phyloP scores from a whole-genome alignment of 805 yeast genomes.

The Metschnikowia proteae region DNA sequence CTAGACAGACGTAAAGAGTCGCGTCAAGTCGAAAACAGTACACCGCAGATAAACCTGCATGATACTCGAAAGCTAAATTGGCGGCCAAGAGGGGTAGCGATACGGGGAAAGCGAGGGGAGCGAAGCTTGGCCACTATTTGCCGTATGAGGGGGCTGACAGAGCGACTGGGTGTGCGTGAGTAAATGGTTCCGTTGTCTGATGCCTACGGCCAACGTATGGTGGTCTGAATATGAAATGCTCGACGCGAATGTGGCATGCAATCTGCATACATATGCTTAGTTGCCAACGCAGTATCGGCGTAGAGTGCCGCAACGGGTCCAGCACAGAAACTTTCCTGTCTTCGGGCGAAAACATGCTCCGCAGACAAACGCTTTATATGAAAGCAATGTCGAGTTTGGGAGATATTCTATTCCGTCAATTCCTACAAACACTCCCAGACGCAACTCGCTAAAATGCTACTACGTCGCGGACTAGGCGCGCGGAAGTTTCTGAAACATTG shows the following conservation, averaged over 20 bases:
- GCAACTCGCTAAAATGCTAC: neutral
- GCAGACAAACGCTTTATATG: no score
- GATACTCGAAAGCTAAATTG: neutral
- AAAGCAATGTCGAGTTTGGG: neutral
- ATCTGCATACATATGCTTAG: neutral
- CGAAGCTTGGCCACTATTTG: neutral
- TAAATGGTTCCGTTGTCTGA: neutral
- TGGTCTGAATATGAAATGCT: neutral
- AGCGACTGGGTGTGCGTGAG: no score
- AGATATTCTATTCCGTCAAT: neutral
- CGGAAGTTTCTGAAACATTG: neutral
- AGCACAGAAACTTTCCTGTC: no score
- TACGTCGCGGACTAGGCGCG: neutral
- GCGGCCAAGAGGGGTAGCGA: constrained; percentile 1
- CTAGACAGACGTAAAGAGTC: neutral
- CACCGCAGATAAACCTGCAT: constrained; percentile 3
- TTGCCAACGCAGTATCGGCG: neutral
- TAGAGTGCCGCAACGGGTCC: neutral
- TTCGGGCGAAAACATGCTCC: neutral
- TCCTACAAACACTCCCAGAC: neutral
- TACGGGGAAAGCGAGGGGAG: neutral
- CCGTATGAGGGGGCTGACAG: no score
- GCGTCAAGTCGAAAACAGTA: neutral
- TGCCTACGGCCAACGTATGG: neutral
- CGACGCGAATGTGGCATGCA: constrained; percentile 4